A percentile compares a stretch with the other conserved stretches of the same genome.
Conservation (phyloP, 345 rosid genomes). For the Sisymbrium irio region DNA sequence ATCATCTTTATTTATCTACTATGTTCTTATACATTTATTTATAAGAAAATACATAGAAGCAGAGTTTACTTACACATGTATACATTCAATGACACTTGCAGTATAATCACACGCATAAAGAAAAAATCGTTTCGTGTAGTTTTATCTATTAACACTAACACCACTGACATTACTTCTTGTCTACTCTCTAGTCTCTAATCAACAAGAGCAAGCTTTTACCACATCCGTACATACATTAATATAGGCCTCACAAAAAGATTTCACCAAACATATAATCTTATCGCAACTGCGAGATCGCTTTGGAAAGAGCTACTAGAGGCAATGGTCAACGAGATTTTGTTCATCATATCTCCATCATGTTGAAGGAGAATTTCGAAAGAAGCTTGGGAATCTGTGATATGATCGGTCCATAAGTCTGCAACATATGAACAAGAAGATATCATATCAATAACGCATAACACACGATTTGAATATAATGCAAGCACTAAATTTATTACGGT, state of each 20-base stretch:
- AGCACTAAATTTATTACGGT: too few relatives aligned
- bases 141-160: not conserved
- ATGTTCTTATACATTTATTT: not conserved
- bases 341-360: conserved; percentile 50
- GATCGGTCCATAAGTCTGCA: conserved; percentile 74
- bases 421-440: not conserved
- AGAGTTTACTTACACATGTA: not conserved
- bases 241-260: not conserved
- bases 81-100: not conserved
- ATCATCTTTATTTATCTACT: not conserved
- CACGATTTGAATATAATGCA: not conserved
- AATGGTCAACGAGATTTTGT: not conserved
- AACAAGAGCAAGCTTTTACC: not conserved
- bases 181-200: not conserved
- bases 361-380: conserved; percentile 76
- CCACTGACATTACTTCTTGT: not conserved
- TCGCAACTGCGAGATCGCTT: not conserved
- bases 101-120: too few relatives aligned
- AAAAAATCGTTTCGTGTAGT: too few relatives aligned
- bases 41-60: too few relatives aligned
- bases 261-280: not conserved
- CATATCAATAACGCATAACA: not conserved
- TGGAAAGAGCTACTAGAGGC: too few relatives aligned
- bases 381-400: conserved; percentile 76
- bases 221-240: not conserved